phyloP scores from a whole-genome alignment of 306 rosid genomes.

The Cucurbita moschata region DNA sequence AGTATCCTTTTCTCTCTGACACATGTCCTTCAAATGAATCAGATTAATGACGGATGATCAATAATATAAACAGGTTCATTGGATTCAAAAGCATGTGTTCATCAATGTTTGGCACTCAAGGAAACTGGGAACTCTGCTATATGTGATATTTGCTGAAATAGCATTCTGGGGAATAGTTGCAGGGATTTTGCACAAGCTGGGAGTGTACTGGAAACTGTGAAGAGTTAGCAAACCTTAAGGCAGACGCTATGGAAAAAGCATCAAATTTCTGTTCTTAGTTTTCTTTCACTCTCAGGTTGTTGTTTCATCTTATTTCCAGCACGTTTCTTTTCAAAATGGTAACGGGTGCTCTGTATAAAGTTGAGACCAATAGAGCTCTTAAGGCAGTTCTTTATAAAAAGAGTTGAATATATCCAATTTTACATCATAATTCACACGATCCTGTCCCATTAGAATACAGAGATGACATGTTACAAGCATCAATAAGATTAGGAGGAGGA shows the following conservation, averaged over 20 bases:
- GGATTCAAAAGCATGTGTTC: slow-evolving; percentile 54
- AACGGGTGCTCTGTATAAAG: background rate
- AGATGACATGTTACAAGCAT: background rate
- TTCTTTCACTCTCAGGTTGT: background rate
- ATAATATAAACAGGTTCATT: slow-evolving; percentile 32
- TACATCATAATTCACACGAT: background rate
- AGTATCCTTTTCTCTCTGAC: slow-evolving; percentile 4
- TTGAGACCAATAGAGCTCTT: background rate
- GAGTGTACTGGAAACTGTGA: slow-evolving; percentile 63
- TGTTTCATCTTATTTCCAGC: background rate
- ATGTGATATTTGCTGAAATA: slow-evolving; percentile 77
- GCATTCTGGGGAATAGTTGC: slow-evolving; percentile 66
- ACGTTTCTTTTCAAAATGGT: background rate
- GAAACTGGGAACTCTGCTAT: slow-evolving; percentile 57
- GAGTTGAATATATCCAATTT: background rate
- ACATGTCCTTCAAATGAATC: background rate
- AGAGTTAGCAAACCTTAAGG: background rate
- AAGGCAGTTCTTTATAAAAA: background rate
- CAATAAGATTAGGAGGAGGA: background rate
- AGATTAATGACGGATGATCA: background rate
- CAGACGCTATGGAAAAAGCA: background rate
- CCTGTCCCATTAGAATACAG: background rate
- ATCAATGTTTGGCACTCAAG: slow-evolving; percentile 56
- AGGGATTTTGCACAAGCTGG: slow-evolving; percentile 64
- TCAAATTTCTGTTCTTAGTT: background rate